These are phyloP conservation scores for Tillandsia fasciculata DNA, from an alignment of 176 grass and related monocot genomes.

Conservation along the genomic window DNA sequence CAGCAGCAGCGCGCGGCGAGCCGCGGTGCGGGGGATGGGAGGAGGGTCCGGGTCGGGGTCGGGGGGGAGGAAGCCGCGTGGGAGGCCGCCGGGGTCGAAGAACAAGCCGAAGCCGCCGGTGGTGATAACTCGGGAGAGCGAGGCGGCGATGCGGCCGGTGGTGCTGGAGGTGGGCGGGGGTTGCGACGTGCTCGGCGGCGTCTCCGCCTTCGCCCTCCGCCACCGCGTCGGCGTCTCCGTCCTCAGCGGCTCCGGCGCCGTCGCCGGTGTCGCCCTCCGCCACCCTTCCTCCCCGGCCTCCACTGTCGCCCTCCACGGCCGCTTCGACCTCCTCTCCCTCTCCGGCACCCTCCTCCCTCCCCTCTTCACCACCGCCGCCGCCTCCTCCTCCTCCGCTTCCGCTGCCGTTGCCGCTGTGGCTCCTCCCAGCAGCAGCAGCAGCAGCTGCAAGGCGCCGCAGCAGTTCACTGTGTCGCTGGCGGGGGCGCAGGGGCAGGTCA, in stretches of 20 bases:
- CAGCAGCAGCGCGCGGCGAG: neutral
- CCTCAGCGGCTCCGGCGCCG: slow-evolving; percentile 54
- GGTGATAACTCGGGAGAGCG: slow-evolving; percentile 53
- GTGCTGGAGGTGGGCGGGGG: slow-evolving; percentile 61
- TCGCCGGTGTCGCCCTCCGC: slow-evolving; percentile 45
- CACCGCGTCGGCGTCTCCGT: slow-evolving; percentile 56
- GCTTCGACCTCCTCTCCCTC: slow-evolving; percentile 61
- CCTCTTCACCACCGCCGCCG: neutral
- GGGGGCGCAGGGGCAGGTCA: slow-evolving; percentile 53
- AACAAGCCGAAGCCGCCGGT: slow-evolving; percentile 83
- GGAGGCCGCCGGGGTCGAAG: slow-evolving; percentile 64
- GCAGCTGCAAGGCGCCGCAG: too few relatives aligned
- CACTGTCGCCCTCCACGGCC: slow-evolving; percentile 42
- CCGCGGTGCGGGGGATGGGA: neutral
- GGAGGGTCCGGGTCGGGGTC: neutral
- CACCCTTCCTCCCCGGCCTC: slow-evolving; percentile 21
- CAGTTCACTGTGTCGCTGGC: slow-evolving; percentile 53
- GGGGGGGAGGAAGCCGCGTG: slow-evolving; percentile 35
- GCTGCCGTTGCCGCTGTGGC: neutral
- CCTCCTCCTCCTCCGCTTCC: neutral
- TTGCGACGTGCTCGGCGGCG: slow-evolving; percentile 36
- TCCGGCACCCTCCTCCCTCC: slow-evolving; percentile 46
- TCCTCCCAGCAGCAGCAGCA: neutral
- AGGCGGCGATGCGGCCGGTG: slow-evolving; percentile 47
- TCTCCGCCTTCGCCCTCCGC: slow-evolving; percentile 48